Evolutionary conservation across 805 yeast species (phyloP).

Genomic region (Wickerhamomyces ciferrii): DNA sequence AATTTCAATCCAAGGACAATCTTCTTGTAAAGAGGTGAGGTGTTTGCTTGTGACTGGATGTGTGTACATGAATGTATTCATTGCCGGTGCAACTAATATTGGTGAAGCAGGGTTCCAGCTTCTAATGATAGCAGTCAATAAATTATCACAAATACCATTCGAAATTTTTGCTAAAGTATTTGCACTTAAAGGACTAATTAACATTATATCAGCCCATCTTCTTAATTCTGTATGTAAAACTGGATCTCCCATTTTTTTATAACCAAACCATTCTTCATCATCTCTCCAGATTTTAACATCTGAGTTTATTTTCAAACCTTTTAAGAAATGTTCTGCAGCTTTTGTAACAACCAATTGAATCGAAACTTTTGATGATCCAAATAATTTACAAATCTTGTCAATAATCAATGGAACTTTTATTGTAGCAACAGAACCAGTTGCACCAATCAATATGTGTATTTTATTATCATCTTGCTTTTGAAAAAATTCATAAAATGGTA

Average conservation of each 20-base stretch:
- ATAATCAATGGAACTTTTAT: conserved; percentile 88
- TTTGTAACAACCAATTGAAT: conserved; percentile 83
- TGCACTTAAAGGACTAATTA: conserved; percentile 76
- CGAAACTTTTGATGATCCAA: conserved; percentile 66
- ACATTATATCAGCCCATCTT: conserved; percentile 79
- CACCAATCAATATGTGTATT: conserved; percentile 83
- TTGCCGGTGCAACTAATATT: conserved; percentile 73
- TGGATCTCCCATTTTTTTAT: conserved; percentile 59
- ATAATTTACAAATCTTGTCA: conserved; percentile 77
- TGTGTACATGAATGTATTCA: conserved; percentile 82
- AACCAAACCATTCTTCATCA: conserved; percentile 67
- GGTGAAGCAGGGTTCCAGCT: conserved; percentile 79
- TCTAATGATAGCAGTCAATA: conserved; percentile 66
- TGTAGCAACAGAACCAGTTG: conserved; percentile 96
- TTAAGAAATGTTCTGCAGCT: conserved; percentile 66
- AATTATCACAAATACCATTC: conserved; percentile 72
- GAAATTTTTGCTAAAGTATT: conserved; percentile 73
- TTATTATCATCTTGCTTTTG: conserved; percentile 76
- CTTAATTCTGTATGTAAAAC: conserved; percentile 73
- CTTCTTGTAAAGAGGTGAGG: conserved; percentile 54
- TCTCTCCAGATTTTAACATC: conserved; percentile 85
- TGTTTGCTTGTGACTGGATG: conserved; percentile 77
- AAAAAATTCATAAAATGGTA: conserved; percentile 70
- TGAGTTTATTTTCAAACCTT: conserved; percentile 57
- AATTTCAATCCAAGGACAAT: conserved; percentile 69